These are phyloP conservation scores for Camptophora hylomeconis DNA, from an alignment of 2,329 filamentous ascomycete genomes.

Conservation along the genomic window DNA sequence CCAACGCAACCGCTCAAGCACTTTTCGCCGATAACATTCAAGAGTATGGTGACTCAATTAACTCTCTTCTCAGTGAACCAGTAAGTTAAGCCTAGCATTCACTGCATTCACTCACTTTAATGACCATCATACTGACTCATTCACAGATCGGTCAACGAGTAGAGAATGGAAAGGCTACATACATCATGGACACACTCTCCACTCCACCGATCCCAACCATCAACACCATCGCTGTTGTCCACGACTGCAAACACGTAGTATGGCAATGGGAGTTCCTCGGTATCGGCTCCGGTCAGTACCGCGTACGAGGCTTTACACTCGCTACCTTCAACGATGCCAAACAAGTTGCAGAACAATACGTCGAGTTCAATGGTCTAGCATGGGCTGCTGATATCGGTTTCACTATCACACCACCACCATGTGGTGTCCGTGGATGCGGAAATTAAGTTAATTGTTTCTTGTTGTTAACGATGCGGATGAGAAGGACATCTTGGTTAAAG, in stretches of 20 bases:
- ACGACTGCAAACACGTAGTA: conserved; percentile 7
- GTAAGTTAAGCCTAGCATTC: conserved; percentile 5
- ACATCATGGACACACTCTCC: conserved; percentile 5
- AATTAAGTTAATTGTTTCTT: too few relatives aligned
- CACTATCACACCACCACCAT: conserved; percentile 6
- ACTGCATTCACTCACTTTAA: neutral
- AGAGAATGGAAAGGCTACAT: conserved; percentile 3
- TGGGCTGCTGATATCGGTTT: conserved; percentile 7
- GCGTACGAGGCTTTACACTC: conserved; percentile 7
- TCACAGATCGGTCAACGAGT: conserved; percentile 7
- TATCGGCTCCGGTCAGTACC: conserved; percentile 4
- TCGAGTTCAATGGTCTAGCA: conserved; percentile 10
- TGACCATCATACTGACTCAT: conserved; percentile 17
- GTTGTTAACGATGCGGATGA: too few relatives aligned
- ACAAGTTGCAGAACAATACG: conserved; percentile 6
- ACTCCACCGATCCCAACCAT: conserved; percentile 7
- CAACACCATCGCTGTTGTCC: conserved; percentile 5
- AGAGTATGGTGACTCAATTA: conserved; percentile 9
- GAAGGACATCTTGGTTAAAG: too few relatives aligned
- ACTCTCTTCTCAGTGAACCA: conserved; percentile 6
- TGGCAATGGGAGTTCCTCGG: conserved; percentile 9
- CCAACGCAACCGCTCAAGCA: conserved; percentile 4
- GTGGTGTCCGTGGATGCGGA: too few relatives aligned
- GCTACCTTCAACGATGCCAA: conserved; percentile 5
- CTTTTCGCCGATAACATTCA: conserved; percentile 7